Evolutionary conservation across 2,329 filamentous ascomycete genomes (phyloP).

Genomic region (Proliferodiscus dingleyae): DNA sequence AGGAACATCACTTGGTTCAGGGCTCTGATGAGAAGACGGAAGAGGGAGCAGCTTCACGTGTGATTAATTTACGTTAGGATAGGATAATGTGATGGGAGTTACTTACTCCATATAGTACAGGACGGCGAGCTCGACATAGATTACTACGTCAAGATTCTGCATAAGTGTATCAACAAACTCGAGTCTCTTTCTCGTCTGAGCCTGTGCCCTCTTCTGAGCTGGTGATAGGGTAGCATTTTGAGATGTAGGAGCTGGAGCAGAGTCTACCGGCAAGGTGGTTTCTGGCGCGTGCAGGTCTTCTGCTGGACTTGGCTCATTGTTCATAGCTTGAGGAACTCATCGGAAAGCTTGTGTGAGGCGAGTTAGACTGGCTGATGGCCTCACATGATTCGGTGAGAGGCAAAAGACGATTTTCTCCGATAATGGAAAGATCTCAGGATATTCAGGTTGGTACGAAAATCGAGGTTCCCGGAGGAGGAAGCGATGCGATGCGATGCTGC

Average conservation of each 20-base stretch:
- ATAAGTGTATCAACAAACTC: conserved; percentile 57
- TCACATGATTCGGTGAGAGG: conserved; percentile 20
- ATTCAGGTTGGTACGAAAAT: too few relatives aligned
- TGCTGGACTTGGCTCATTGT: conserved; percentile 44
- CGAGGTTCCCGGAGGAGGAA: too few relatives aligned
- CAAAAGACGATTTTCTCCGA: neutral
- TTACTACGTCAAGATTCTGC: conserved; percentile 55
- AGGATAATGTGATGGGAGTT: neutral
- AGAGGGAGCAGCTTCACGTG: conserved; percentile 54
- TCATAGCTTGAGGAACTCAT: conserved; percentile 41
- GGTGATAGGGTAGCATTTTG: conserved; percentile 17
- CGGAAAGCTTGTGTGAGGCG: conserved; percentile 13
- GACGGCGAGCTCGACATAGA: conserved; percentile 60
- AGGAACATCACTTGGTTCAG: conserved; percentile 59
- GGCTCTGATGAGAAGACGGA: conserved; percentile 55
- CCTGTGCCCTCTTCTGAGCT: conserved; percentile 32
- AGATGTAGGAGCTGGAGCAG: conserved; percentile 1
- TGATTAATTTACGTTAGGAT: conserved; percentile 2
- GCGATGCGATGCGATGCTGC: neutral
- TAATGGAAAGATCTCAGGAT: neutral
- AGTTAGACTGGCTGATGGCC: conserved; percentile 4
- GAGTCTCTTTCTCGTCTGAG: conserved; percentile 46
- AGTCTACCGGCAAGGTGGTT: conserved; percentile 13
- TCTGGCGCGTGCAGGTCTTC: conserved; percentile 29
- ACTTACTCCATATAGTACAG: conserved; percentile 68